Evolutionary conservation across 2,329 filamentous ascomycete species (phyloP), one percentile per base, ranked within the genome.

Genomic region (Clonostachys rosea): DNA sequence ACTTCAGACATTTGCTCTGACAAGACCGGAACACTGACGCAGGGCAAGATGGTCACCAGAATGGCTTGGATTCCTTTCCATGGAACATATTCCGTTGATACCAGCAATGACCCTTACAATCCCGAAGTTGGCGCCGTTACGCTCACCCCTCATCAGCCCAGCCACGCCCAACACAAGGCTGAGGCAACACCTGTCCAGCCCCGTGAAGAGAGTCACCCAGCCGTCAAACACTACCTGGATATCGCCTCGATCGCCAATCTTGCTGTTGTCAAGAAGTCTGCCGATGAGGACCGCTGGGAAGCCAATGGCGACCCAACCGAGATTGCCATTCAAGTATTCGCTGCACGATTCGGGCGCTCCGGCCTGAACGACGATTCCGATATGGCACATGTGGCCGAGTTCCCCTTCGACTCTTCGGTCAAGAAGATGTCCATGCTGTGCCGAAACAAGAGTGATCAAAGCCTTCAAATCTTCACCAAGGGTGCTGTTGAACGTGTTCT

Each of bases 361-460:
- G 9, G 24, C 24, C 9, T 30, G 24, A 82, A 83, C 50, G 73
- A 78, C 9, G 45, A 50, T 18, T 45, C 34, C 8, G 30, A 43
- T 5, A 30, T 30, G 24, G 9, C 24, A 30, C 33, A 36, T 14
- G 66, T 83, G 20, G 79, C 81, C 2, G 86, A 89, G 55, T 87
- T 86, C 49, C 86, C 84, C 0, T 90, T 89, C 52, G 86, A 89
- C 58, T 88, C 84, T 0, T 80, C 80, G 48, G 78, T 89, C 52
- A 90, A 89, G 70, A 86, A 84, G 56, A 89, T 89, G 86, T 86
- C 84, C 0, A 84, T 87, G 36, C 81, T 88, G 46, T 86, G 85
- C 60, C 58, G 73, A 40, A 62, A 75, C 18, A 56, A 54, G 13
- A 59, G 65, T 8, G 61, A 59, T 2, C 60, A 65, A 20, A 63